phyloP scores from a whole-genome alignment of 495 filamentous ascomycete species.

The Penicillium maclennaniae region DNA sequence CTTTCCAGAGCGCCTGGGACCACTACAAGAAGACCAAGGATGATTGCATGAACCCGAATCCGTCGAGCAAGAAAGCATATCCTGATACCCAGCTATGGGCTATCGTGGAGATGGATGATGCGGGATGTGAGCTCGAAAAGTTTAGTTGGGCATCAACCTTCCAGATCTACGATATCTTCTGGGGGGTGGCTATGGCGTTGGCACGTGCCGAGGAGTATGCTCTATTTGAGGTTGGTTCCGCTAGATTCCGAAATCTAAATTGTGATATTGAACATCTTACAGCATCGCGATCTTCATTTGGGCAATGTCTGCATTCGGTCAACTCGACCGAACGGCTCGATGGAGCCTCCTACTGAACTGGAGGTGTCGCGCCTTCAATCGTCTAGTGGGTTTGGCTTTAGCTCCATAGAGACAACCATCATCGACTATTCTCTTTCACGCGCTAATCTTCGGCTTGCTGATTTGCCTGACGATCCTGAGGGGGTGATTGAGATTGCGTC shows the following conservation, averaged over 20 bases:
- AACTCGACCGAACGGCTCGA: constrained; percentile 34
- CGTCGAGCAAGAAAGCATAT: constrained; percentile 55
- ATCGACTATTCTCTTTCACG: constrained; percentile 90
- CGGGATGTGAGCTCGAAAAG: constrained; percentile 71
- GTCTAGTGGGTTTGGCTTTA: constrained; percentile 59
- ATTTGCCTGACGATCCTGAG: constrained; percentile 23
- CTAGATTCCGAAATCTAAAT: no score
- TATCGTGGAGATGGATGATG: constrained; percentile 83
- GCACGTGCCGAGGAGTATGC: constrained; percentile 69
- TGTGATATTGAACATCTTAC: constrained; percentile 1
- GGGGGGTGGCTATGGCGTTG: constrained; percentile 72
- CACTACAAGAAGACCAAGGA: constrained; percentile 55
- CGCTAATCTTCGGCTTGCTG: constrained; percentile 36
- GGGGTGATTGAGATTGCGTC: constrained; percentile 37
- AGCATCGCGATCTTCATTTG: constrained; percentile 84
- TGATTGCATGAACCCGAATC: constrained; percentile 62
- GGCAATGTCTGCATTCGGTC: constrained; percentile 77
- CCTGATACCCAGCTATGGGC: constrained; percentile 68
- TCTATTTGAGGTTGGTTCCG: constrained; percentile 62
- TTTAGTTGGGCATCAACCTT: constrained; percentile 50
- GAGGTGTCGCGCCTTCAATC: constrained; percentile 27
- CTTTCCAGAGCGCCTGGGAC: constrained; percentile 65
- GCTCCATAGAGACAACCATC: constrained; percentile 71
- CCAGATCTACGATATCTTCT: constrained; percentile 81
- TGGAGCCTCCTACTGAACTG: constrained; percentile 29